phyloP scores from a whole-genome alignment of 2,329 filamentous ascomycete species.

The Calonectria pauciramosa region DNA sequence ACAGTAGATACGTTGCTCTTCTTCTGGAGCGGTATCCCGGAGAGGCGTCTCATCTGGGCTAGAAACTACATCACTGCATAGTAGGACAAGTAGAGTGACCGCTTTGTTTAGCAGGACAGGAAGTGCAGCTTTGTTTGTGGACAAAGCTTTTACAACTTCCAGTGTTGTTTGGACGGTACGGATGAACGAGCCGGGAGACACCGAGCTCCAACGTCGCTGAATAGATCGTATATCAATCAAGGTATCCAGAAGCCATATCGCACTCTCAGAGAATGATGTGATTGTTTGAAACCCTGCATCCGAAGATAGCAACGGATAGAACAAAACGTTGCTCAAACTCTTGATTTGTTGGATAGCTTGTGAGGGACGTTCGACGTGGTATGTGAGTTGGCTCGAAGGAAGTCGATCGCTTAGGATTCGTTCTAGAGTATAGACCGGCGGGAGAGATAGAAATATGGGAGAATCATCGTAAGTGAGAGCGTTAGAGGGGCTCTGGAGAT shows the following conservation, averaged over 20 bases:
- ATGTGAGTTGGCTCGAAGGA: slow-evolving; percentile 50
- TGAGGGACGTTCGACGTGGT: slow-evolving; percentile 54
- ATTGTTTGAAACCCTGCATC: slow-evolving; percentile 49
- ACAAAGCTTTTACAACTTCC: slow-evolving; percentile 47
- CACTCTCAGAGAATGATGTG: slow-evolving; percentile 55
- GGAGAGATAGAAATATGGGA: slow-evolving; percentile 51
- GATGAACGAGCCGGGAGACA: slow-evolving; percentile 49
- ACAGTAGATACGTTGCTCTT: slow-evolving; percentile 53
- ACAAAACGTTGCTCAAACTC: slow-evolving; percentile 60
- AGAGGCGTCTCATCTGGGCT: slow-evolving; percentile 49
- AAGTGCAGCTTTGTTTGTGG: slow-evolving; percentile 29
- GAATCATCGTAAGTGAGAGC: slow-evolving; percentile 46
- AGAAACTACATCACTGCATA: slow-evolving; percentile 58
- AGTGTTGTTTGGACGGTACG: slow-evolving; percentile 54
- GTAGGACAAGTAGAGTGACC: slow-evolving; percentile 54
- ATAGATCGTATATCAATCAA: slow-evolving; percentile 58
- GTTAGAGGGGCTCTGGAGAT: slow-evolving; percentile 50
- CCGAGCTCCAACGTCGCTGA: slow-evolving; percentile 54
- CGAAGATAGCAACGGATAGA: slow-evolving; percentile 54
- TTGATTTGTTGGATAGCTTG: slow-evolving; percentile 63
- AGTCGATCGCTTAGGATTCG: slow-evolving; percentile 49
- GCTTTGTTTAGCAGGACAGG: slow-evolving; percentile 52
- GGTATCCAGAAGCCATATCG: slow-evolving; percentile 65
- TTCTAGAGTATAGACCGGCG: slow-evolving; percentile 54
- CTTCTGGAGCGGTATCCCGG: slow-evolving; percentile 42